These are phyloP conservation scores for Trypanosoma vivax DNA, from an alignment of 208 protist species.

Conservation along the genomic window DNA sequence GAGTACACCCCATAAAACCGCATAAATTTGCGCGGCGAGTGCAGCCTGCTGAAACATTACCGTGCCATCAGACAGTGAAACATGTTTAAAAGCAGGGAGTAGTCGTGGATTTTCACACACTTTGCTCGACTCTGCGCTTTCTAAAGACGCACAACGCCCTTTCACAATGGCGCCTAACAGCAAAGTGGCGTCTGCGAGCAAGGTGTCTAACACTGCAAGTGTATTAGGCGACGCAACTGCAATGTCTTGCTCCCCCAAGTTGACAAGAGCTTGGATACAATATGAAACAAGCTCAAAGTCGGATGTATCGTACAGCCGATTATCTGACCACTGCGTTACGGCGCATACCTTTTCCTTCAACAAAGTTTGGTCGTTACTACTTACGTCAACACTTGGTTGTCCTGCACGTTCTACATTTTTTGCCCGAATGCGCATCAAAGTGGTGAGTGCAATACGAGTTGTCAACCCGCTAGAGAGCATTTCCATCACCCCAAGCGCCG, in stretches of 20 bases:
- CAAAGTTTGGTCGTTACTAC: too few species aligned
- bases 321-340: background rate
- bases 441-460: constrained; percentile 54
- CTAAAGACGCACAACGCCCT: background rate
- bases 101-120: background rate
- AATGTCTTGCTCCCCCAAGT: constrained; percentile 42
- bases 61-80: background rate
- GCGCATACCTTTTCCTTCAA: background rate
- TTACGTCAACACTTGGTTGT: background rate
- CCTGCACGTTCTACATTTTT: background rate
- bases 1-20: constrained; percentile 56
- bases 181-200: constrained; percentile 36
- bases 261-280: constrained; percentile 34
- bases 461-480: constrained; percentile 39
- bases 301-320: constrained; percentile 23
- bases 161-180: constrained; percentile 16
- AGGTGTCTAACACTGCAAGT: constrained; percentile 55
- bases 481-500: constrained; percentile 47
- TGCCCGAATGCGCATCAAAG: constrained; percentile 49
- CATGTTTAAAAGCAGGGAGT: too few species aligned
- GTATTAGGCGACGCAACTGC: constrained; percentile 52
- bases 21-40: constrained; percentile 55
- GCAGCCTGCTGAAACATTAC: constrained; percentile 49
- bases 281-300: constrained; percentile 50
- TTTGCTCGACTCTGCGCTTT: background rate